Evolutionary conservation across 305 asterid genomes (phyloP).

Genomic region (Plantago rigida): DNA sequence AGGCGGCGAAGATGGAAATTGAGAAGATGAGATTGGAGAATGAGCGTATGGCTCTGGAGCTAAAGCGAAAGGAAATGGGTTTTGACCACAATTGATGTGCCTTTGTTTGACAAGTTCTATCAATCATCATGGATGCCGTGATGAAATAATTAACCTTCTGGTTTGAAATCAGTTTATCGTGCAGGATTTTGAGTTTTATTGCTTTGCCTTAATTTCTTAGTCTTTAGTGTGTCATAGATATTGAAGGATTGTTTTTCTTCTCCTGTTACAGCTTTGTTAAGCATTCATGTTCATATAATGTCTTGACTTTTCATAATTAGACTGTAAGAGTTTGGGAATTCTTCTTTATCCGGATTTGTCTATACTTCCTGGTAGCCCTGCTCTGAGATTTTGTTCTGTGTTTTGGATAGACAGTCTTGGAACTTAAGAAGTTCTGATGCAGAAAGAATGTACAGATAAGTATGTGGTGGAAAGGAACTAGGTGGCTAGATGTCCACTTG

Average conservation of each 20-base stretch:
- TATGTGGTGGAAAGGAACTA: too few species aligned
- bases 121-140: neutral
- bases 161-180: conserved; percentile 3
- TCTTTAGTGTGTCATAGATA: conserved; percentile 13
- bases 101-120: neutral
- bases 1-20: conserved; percentile 49
- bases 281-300: conserved; percentile 5
- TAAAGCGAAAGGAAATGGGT: conserved; percentile 56
- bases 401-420: too few species aligned
- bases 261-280: neutral
- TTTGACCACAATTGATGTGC: conserved; percentile 28
- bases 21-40: conserved; percentile 71
- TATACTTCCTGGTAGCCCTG: neutral
- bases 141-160: conserved; percentile 6
- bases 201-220: conserved; percentile 15
- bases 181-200: conserved; percentile 6
- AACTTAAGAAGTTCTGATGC: too few species aligned
- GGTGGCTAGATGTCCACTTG: too few species aligned
- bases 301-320: neutral
- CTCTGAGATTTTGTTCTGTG: neutral
- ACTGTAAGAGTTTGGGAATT: neutral
- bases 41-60: conserved; percentile 54
- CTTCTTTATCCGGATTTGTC: neutral
- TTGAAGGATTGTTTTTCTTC: conserved; percentile 16
- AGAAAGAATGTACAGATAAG: too few species aligned